Percentiles rank a stretch among this genome's conserved stretches.
Evolutionary conservation across 805 yeast species (phyloP).

Genomic region (Cyberlindnera galapagoensis): DNA sequence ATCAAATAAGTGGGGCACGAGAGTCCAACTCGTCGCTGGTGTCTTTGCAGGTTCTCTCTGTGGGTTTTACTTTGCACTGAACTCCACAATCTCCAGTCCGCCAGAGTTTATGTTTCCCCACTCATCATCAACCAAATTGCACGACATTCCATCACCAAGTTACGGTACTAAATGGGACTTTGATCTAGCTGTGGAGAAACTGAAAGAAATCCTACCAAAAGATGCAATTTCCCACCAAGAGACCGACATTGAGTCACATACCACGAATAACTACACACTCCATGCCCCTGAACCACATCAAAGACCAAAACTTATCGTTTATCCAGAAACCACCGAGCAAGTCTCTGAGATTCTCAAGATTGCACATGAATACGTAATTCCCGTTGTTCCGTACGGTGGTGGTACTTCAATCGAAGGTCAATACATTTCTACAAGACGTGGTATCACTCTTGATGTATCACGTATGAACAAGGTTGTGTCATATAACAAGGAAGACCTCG

Average conservation of each 20-base stretch:
- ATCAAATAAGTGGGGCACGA: slow-evolving; percentile 1
- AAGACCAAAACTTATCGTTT: slow-evolving; percentile 33
- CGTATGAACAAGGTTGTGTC: slow-evolving; percentile 52
- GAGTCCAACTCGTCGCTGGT: slow-evolving; percentile 12
- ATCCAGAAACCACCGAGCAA: slow-evolving; percentile 49
- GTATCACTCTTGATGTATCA: slow-evolving; percentile 51
- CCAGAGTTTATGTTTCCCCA: slow-evolving; percentile 26
- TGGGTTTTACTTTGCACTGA: slow-evolving; percentile 23
- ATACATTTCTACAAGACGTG: slow-evolving; percentile 51
- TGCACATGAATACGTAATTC: slow-evolving; percentile 46
- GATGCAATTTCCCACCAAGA: slow-evolving; percentile 21
- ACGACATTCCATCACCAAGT: slow-evolving; percentile 21
- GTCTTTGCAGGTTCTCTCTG: slow-evolving; percentile 13
- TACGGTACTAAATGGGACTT: slow-evolving; percentile 24
- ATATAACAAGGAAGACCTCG: slow-evolving; percentile 59
- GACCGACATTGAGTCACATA: slow-evolving; percentile 35
- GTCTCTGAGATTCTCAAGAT: slow-evolving; percentile 49
- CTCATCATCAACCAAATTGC: slow-evolving; percentile 19
- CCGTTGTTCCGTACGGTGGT: slow-evolving; percentile 59
- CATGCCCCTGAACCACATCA: slow-evolving; percentile 43
- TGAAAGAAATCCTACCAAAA: slow-evolving; percentile 29
- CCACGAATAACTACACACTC: slow-evolving; percentile 43
- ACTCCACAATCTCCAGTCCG: slow-evolving; percentile 17
- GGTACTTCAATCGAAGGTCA: slow-evolving; percentile 67
- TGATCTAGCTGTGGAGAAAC: slow-evolving; percentile 18